Base-by-base conservation (phyloP, 176 grass and related monocot species). In the Aechmea fasciata region DNA sequence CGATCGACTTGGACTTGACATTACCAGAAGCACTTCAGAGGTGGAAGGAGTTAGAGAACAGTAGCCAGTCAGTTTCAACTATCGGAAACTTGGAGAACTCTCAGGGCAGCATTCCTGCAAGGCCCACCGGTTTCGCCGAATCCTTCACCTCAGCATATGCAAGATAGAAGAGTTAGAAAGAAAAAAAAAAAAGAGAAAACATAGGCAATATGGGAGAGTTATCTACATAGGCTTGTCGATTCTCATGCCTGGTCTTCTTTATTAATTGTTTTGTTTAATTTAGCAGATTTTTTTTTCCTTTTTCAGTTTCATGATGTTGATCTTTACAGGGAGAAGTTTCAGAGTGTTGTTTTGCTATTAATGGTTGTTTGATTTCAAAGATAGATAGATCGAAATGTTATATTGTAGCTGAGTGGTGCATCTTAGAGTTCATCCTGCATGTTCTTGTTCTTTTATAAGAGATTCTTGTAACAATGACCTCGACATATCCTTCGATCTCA, bases 41-140 rank as follows among this genome's bases (percentile, higher is more conserved):
- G 78, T 96, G 92, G 92, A 88, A 96, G 51, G 92, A 88, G 13
- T 89, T 91, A 0, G 92, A 96, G 73, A 87, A 91, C 52, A 86
- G 78, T 61, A 81, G 81, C 83, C 81, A 91, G 57, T 19, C 54
- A 10, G 19, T 0, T 3, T 91, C 92, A 6, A 87, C 87, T 20
- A 69, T 88, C 0, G 81, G 80, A 20, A 89, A 88, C 66, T n/a
- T 83, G 81, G 92, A 91, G 51, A 91, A 91, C 80, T 89, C 92
- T 14, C 88, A 89, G 70, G 89, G 87, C 6, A 96, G 92, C 82
- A 91, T 96, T 22, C 88, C 92, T 0, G 89, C 83, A 0, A 78
- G 92, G 78, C 92, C 88, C 18, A 78, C 81, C 47, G 85, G 92
- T 26, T 96, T 96, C 73, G 85, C 92, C 0, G 88, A 96, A 23